Percentiles rank a stretch among this genome's conserved stretches.
These are phyloP conservation scores for Starmerella riodocensis DNA, from an alignment of 805 yeast species.

Conservation along the genomic window DNA sequence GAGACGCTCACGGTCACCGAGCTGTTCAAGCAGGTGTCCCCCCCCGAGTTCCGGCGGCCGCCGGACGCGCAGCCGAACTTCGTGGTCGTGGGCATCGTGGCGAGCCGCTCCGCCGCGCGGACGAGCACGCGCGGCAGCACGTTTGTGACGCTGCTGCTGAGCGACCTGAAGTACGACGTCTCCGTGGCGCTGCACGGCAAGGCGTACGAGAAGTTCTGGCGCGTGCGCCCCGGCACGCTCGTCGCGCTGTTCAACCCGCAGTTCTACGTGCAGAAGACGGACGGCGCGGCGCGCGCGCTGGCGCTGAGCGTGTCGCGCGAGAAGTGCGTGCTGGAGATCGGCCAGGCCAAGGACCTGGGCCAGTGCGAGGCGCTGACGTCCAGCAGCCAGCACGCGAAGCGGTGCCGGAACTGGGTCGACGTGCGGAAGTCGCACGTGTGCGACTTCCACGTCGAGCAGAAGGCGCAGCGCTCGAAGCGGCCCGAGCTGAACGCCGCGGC, in stretches of 20 bases:
- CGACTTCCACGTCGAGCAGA: slow-evolving; percentile 54
- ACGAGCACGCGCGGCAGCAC: slow-evolving; percentile 32
- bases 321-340: slow-evolving; percentile 57
- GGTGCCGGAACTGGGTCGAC: slow-evolving; percentile 53
- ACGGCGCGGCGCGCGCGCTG: slow-evolving; percentile 25
- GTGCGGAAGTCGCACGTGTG: slow-evolving; percentile 43
- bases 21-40: slow-evolving; percentile 35
- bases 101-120: slow-evolving; percentile 42
- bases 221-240: slow-evolving; percentile 59
- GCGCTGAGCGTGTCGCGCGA: slow-evolving; percentile 41
- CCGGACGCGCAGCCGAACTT: slow-evolving; percentile 46
- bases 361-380: slow-evolving; percentile 39
- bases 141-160: slow-evolving; percentile 48
- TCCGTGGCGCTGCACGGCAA: slow-evolving; percentile 51
- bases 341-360: slow-evolving; percentile 53
- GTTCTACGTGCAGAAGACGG: slow-evolving; percentile 28
- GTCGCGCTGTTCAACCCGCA: slow-evolving; percentile 65
- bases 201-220: slow-evolving; percentile 61
- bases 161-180: slow-evolving; percentile 52
- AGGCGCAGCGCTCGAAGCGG: slow-evolving; percentile 42
- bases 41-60: slow-evolving; percentile 62
- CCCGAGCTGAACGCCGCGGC: slow-evolving; percentile 58
- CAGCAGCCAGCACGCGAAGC: slow-evolving; percentile 29
- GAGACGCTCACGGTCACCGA: slow-evolving; percentile 14
- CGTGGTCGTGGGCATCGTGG: slow-evolving; percentile 62